phyloP scores from a whole-genome alignment of 2,329 filamentous ascomycete genomes.

The Neopestalotiopsis clavispora region DNA sequence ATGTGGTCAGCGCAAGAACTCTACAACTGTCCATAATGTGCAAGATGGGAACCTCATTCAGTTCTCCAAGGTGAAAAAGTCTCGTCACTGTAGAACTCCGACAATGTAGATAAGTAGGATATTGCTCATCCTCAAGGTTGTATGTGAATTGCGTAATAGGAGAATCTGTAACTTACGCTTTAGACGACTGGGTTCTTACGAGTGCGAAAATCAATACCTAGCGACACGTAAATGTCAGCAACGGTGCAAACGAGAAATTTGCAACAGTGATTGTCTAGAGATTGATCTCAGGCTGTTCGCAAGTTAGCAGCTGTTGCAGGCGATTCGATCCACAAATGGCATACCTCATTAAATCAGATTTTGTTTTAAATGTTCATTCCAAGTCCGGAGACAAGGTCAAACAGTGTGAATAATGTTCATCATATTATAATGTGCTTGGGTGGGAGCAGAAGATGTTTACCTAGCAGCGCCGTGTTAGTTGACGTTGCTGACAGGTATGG shows the following conservation, averaged over 20 bases:
- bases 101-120: slow-evolving; percentile 50
- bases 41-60: slow-evolving; percentile 46
- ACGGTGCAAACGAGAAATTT: background rate
- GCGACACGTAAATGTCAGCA: slow-evolving; percentile 6
- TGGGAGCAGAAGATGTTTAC: slow-evolving; percentile 8
- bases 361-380: slow-evolving; percentile 41
- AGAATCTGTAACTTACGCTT: background rate
- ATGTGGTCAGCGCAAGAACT: background rate
- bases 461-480: slow-evolving; percentile 16
- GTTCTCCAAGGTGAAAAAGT: slow-evolving; percentile 67
- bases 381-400: slow-evolving; percentile 39
- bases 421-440: slow-evolving; percentile 28
- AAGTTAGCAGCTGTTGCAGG: background rate
- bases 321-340: slow-evolving; percentile 9
- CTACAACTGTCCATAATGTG: slow-evolving; percentile 6
- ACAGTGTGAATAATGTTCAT: slow-evolving; percentile 46
- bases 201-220: slow-evolving; percentile 8
- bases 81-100: slow-evolving; percentile 62
- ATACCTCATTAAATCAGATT: slow-evolving; percentile 45
- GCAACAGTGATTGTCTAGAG: background rate
- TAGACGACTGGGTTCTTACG: background rate
- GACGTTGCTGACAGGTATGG: background rate
- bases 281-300: slow-evolving; percentile 31
- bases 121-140: slow-evolving; percentile 53
- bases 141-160: slow-evolving; percentile 17